Evolutionary conservation across 1,139 yeast species (phyloP), one percentile per base, ranked within the genome.

Genomic region (Meyerozyma elateridarum): DNA sequence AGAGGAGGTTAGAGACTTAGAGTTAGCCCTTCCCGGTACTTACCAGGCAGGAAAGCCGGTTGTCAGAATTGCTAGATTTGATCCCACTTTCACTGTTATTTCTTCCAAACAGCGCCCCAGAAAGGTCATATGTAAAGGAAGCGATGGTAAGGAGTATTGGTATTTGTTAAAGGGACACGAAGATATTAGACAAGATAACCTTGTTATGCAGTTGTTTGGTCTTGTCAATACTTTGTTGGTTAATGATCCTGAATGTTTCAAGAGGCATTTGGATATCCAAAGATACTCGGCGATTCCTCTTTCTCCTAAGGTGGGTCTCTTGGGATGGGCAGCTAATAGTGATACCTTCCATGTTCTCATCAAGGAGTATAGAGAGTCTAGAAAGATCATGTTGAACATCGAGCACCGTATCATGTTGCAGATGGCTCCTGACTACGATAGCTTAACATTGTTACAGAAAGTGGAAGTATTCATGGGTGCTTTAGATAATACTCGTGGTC

Each of bases 391-490:
- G 43, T 65, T 91, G 43, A 89, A 89, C 55, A 87, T 91, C 48
- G 98, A 91, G 55, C 96, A 89, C 54, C 73, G 97, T 42, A 85
- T 91, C 36, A 89, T 91, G 95, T 61, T 88, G 24, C 97, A 91
- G 54, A 89, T 91, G 97, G 96, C 97, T 0, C 97, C 97, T 1
- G 96, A 89, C 54, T 93, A 87, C 56, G 98, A 93, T 47, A 82
- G 79, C 40, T 65, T 91, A 51, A 87, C 96, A 0, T 66, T 89
- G 24, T 61, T 93, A 38, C 95, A 93, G 49, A 91, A 91, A 57
- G 93, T 93, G 27, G 99, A 93, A 56, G 96, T 91, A 1, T 93
- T 93, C 61, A 87, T 96, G 0, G 88, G 91, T 49, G 96, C 98
- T 0, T 63, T 93, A 48, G 96, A 91, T 54, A 91, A 89, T 49